Conservation (phyloP, 2,329 filamentous ascomycete genomes). For the Penicillium sp. region DNA sequence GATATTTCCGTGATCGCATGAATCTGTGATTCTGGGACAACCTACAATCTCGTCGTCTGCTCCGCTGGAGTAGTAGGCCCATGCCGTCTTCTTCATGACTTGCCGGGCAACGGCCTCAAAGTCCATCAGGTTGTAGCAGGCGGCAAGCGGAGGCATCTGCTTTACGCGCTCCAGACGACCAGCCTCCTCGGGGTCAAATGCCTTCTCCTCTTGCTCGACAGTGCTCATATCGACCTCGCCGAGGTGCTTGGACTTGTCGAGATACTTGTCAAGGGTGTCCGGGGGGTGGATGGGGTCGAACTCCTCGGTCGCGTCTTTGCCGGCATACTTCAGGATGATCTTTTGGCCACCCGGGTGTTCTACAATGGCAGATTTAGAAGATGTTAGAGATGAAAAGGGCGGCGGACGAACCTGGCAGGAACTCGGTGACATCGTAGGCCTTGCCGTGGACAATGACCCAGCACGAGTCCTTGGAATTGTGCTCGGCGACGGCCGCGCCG, state of each 20-base stretch:
- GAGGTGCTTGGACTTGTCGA: slow-evolving; percentile 81
- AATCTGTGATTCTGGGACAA: not conserved
- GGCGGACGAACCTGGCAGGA: slow-evolving; percentile 64
- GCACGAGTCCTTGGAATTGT: slow-evolving; percentile 80
- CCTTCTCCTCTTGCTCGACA: slow-evolving; percentile 67
- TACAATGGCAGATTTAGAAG: slow-evolving; percentile 27
- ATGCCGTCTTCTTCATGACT: slow-evolving; percentile 94
- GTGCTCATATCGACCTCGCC: slow-evolving; percentile 88
- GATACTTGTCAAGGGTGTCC: slow-evolving; percentile 80
- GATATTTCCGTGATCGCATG: slow-evolving; percentile 7
- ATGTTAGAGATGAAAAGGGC: not conserved
- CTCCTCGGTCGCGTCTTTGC: slow-evolving; percentile 90
- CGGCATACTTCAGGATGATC: slow-evolving; percentile 96
- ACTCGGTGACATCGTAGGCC: slow-evolving; percentile 88
- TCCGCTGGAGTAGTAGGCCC: slow-evolving; percentile 96
- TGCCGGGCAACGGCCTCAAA: slow-evolving; percentile 90
- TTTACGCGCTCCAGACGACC: slow-evolving; percentile 73
- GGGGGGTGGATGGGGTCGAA: slow-evolving; percentile 89
- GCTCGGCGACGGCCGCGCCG: slow-evolving; percentile 66
- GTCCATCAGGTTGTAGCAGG: slow-evolving; percentile 93
- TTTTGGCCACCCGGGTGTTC: slow-evolving; percentile 88
- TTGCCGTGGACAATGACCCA: slow-evolving; percentile 91
- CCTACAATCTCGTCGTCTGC: slow-evolving; percentile 85
- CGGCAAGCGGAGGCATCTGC: slow-evolving; percentile 75
- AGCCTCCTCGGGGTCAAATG: slow-evolving; percentile 68